These are phyloP conservation scores for Starmerella ratchasimensis DNA, from an alignment of 805 yeast species.

Conservation along the genomic window DNA sequence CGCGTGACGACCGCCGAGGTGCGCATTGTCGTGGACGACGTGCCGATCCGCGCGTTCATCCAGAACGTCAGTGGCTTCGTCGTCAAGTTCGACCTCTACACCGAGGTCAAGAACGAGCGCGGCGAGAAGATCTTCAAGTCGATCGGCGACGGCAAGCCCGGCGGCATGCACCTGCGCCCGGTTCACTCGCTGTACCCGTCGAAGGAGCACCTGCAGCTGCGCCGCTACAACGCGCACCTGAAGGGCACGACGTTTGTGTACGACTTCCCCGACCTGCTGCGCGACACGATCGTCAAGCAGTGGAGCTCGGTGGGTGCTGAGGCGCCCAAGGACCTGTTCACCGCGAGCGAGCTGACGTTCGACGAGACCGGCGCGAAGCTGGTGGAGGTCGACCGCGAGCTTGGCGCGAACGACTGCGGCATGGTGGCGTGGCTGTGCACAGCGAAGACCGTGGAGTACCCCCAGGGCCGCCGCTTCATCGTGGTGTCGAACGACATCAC, in stretches of 20 bases:
- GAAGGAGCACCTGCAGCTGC: slow-evolving; percentile 95
- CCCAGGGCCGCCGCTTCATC: slow-evolving; percentile 86
- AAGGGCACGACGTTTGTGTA: slow-evolving; percentile 97
- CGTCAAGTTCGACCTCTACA: slow-evolving; percentile 85
- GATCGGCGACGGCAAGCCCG: slow-evolving; percentile 62
- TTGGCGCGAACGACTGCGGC: slow-evolving; percentile 91
- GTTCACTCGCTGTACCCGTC: slow-evolving; percentile 94
- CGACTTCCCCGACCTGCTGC: slow-evolving; percentile 97
- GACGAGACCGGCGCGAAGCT: slow-evolving; percentile 66
- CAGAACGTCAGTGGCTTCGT: slow-evolving; percentile 96
- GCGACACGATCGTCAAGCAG: slow-evolving; percentile 71
- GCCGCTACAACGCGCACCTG: slow-evolving; percentile 94
- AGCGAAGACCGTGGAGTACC: slow-evolving; percentile 93
- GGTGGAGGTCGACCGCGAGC: slow-evolving; percentile 84
- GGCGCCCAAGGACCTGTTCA: slow-evolving; percentile 60
- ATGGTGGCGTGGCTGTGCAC: slow-evolving; percentile 92
- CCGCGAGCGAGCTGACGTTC: slow-evolving; percentile 65
- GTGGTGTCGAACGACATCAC: slow-evolving; percentile 96
- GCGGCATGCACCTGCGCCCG: slow-evolving; percentile 93
- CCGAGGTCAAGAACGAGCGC: slow-evolving; percentile 79
- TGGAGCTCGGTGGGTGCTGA: slow-evolving; percentile 55
- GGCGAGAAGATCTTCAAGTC: slow-evolving; percentile 98
- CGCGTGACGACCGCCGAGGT: slow-evolving; percentile 96
- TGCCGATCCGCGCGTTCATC: slow-evolving; percentile 93
- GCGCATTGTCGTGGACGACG: slow-evolving; percentile 87